Evolutionary conservation across 2,329 filamentous ascomycete genomes (phyloP).

Genomic region (Colletotrichum sansevieriae): DNA sequence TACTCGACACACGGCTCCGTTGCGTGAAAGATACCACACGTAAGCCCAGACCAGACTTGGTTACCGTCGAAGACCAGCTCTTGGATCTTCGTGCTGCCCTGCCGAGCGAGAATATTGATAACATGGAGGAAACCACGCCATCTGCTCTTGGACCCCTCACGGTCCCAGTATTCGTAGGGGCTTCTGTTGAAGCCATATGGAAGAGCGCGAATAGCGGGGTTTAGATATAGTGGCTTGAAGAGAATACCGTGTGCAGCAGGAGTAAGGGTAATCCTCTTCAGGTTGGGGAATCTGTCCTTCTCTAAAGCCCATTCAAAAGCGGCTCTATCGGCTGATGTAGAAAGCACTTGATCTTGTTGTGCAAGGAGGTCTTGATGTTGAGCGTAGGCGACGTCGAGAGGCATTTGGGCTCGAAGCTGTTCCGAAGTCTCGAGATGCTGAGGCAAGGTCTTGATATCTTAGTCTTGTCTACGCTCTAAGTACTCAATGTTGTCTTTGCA

Average conservation of each 20-base stretch:
- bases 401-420: slow-evolving; percentile 16
- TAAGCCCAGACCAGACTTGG: slow-evolving; percentile 49
- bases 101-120: slow-evolving; percentile 45
- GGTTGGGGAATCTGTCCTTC: slow-evolving; percentile 48
- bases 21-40: slow-evolving; percentile 48
- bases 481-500: slow-evolving; percentile 1
- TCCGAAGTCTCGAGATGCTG: neutral
- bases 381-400: slow-evolving; percentile 41
- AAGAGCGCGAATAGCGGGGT: slow-evolving; percentile 57
- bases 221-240: slow-evolving; percentile 54
- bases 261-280: slow-evolving; percentile 55
- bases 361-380: slow-evolving; percentile 50
- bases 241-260: slow-evolving; percentile 54
- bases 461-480: neutral
- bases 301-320: slow-evolving; percentile 51
- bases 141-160: slow-evolving; percentile 41
- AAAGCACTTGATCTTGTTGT: slow-evolving; percentile 50
- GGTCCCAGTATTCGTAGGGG: slow-evolving; percentile 14
- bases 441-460: neutral
- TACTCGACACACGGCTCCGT: slow-evolving; percentile 45
- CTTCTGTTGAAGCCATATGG: slow-evolving; percentile 50
- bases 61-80: slow-evolving; percentile 53
- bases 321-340: slow-evolving; percentile 45
- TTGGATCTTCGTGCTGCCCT: slow-evolving; percentile 42
- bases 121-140: slow-evolving; percentile 51